Evolutionary conservation across 2,329 filamentous ascomycete genomes (phyloP), one percentile per base, ranked within the genome.

Genomic region (Nectriaceae sp.): DNA sequence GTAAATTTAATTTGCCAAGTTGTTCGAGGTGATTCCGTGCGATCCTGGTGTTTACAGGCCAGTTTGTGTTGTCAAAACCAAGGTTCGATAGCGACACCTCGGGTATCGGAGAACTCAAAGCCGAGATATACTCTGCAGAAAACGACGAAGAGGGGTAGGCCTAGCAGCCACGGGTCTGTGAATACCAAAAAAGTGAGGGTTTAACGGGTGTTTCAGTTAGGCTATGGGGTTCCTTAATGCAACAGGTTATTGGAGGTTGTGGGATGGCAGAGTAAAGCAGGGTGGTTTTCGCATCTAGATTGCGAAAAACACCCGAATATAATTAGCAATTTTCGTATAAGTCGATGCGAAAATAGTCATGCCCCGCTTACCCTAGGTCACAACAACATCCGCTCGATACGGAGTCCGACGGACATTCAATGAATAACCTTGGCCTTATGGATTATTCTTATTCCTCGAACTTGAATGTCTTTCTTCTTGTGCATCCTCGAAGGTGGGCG

Each of bases 71-170:
- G 45, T 42, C 42, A 47, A 48, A 47, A 42, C 35, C 38, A 20
- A 21, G 11, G n/a, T 8, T 24, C 5, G 20, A 44, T 48, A 50
- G 44, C 39, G 40, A 52, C 44, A 43, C 47, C 36, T 52, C 52
- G 38, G 59, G 49, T 55, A 49, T 50, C 43, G 36, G 13, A 53
- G 50, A 41, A 46, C 49, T 45, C 45, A 46, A 45, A 52, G 59
- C 60, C 57, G 59, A 60, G 55, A 55, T 40, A n/a, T 54, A 53
- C 40, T 54, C 29, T 45, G 35, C 48, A 41, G 47, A 52, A 21
- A 43, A 49, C 44, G 48, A 41, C 46, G 42, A 13, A 21, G 29
- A 31, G 35, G 31, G 50, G 29, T n/a, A 39, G 5, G 37, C 16
- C 18, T 13, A 21, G 16, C 37, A 20, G 10, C 16, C 16, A 6